phyloP scores from a whole-genome alignment of 768 basidiomycete species.

The Naganishia randhawae region DNA sequence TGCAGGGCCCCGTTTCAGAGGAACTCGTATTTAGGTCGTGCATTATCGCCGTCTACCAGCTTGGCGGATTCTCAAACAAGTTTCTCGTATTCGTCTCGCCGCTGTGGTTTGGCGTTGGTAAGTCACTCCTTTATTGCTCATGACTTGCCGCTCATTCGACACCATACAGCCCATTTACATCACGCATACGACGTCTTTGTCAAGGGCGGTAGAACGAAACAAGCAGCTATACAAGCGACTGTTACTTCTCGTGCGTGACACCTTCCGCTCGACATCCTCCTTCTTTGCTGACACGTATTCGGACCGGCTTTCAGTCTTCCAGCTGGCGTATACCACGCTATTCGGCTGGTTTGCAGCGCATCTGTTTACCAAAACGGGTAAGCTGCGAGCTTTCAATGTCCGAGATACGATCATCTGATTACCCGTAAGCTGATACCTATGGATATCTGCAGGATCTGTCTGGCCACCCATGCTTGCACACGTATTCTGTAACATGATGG shows the following conservation, averaged over 20 bases:
- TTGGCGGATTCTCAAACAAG: constrained; percentile 59
- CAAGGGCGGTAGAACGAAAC: constrained; percentile 63
- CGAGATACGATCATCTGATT: background rate
- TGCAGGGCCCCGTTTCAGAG: constrained; percentile 87
- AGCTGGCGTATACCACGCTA: constrained; percentile 82
- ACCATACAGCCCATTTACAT: constrained; percentile 72
- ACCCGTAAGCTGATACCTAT: background rate
- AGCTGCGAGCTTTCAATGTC: constrained; percentile 6
- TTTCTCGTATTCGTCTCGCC: constrained; percentile 77
- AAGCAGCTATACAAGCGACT: constrained; percentile 65
- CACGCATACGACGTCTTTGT: constrained; percentile 85
- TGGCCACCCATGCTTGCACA: constrained; percentile 74
- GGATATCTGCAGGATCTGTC: constrained; percentile 56
- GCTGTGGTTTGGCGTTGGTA: constrained; percentile 81
- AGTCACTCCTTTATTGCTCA: constrained; percentile 37
- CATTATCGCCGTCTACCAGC: constrained; percentile 67
- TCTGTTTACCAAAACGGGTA: constrained; percentile 76
- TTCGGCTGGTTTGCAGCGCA: constrained; percentile 86
- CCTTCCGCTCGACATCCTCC: background rate
- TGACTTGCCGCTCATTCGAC: background rate
- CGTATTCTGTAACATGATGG: constrained; percentile 91
- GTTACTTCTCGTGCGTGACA: constrained; percentile 50
- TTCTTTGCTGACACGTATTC: background rate
- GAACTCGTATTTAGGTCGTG: constrained; percentile 87
- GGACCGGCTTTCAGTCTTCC: constrained; percentile 85